Evolutionary conservation across 495 filamentous ascomycete genomes (phyloP).

Genomic region (Thermochaetoides thermophila): DNA sequence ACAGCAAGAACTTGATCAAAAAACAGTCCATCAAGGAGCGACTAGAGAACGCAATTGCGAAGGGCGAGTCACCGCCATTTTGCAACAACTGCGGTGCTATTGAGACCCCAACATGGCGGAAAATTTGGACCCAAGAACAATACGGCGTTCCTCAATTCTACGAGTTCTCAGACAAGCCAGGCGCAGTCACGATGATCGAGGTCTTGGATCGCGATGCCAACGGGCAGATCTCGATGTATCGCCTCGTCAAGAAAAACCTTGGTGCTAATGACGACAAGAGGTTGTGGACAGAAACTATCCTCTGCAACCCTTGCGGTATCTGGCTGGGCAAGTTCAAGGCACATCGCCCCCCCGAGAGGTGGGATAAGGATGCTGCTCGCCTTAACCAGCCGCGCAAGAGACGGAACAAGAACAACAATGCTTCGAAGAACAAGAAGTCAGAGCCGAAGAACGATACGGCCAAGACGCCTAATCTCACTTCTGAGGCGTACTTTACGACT

Average conservation of each 20-base stretch:
- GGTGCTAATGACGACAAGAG: slow-evolving; percentile 40
- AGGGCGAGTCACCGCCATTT: slow-evolving; percentile 65
- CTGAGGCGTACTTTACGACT: slow-evolving; percentile 35
- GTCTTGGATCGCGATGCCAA: slow-evolving; percentile 44
- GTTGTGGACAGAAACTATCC: slow-evolving; percentile 49
- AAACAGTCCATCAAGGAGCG: slow-evolving; percentile 48
- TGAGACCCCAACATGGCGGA: slow-evolving; percentile 89
- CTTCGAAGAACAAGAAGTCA: slow-evolving; percentile 30
- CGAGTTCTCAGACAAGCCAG: slow-evolving; percentile 51
- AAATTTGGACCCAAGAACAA: slow-evolving; percentile 60
- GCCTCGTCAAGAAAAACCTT: slow-evolving; percentile 65
- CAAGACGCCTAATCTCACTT: slow-evolving; percentile 28
- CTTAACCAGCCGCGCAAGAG: slow-evolving; percentile 34
- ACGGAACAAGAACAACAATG: slow-evolving; percentile 21
- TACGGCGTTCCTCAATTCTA: slow-evolving; percentile 46
- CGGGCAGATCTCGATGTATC: slow-evolving; percentile 44
- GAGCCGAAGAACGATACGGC: slow-evolving; percentile 25
- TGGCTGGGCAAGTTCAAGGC: slow-evolving; percentile 79
- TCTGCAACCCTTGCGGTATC: slow-evolving; percentile 93
- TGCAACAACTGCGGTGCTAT: slow-evolving; percentile 90
- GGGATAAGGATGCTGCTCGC: slow-evolving; percentile 51
- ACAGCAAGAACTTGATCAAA: slow-evolving; percentile 37
- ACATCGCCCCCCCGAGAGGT: slow-evolving; percentile 71
- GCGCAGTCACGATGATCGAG: slow-evolving; percentile 48
- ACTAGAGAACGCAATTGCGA: slow-evolving; percentile 49